Percentiles rank a stretch among this genome's conserved stretches.
phyloP scores from a whole-genome alignment of 169 alveolate species.

The Plasmodium coatneyi region DNA sequence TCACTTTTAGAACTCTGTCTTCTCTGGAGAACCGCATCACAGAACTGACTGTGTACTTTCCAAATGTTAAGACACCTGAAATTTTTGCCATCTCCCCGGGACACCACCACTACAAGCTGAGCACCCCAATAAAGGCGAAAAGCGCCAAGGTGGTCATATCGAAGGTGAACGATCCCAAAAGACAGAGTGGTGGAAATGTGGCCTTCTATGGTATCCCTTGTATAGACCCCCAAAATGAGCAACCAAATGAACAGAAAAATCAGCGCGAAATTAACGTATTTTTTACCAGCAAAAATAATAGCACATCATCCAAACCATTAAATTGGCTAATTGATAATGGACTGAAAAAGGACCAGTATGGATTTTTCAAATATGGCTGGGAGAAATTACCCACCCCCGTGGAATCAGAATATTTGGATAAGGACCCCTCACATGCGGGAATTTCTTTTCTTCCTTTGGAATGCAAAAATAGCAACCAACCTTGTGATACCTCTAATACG shows the following conservation, averaged over 20 bases:
- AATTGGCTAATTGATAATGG: slow-evolving; percentile 74
- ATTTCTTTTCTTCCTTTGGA: slow-evolving; percentile 55
- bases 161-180: slow-evolving; percentile 53
- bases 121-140: slow-evolving; percentile 55
- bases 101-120: slow-evolving; percentile 63
- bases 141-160: slow-evolving; percentile 68
- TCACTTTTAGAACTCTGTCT: slow-evolving; percentile 79
- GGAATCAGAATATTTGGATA: slow-evolving; percentile 20
- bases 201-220: slow-evolving; percentile 74
- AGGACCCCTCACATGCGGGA: slow-evolving; percentile 67
- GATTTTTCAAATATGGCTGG: slow-evolving; percentile 72
- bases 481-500: slow-evolving; percentile 65
- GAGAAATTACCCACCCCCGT: slow-evolving; percentile 67
- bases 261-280: slow-evolving; percentile 56
- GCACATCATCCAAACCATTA: slow-evolving; percentile 40
- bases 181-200: slow-evolving; percentile 52
- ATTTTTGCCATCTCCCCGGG: slow-evolving; percentile 62
- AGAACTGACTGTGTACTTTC: slow-evolving; percentile 78
- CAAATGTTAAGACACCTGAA: slow-evolving; percentile 48
- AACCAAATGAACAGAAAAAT: slow-evolving; percentile 34
- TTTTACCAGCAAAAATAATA: slow-evolving; percentile 62
- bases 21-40: slow-evolving; percentile 80
- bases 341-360: slow-evolving; percentile 34
- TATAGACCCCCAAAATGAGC: slow-evolving; percentile 10
- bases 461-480: slow-evolving; percentile 17